Conservation (phyloP, 441 rosid species). For the Flueggea neowawraea region DNA sequence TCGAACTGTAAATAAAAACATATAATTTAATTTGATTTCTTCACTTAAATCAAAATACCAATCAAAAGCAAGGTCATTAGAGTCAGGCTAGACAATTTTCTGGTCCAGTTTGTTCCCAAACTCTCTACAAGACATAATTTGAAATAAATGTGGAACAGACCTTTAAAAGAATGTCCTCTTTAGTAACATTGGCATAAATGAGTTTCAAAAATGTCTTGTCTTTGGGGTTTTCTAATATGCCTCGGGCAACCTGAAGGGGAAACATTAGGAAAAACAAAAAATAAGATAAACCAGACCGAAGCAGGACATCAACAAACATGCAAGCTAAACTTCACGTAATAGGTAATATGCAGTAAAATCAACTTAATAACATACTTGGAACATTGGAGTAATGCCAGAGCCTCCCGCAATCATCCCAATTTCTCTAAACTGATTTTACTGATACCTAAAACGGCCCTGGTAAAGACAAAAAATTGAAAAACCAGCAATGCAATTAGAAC, state of each 20-base stretch:
- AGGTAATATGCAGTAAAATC: background rate
- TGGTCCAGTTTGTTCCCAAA: background rate
- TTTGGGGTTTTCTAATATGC: conserved; percentile 75
- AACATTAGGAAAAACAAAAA: conserved; percentile 10
- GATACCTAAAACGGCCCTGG: conserved; percentile 92
- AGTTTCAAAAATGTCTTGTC: conserved; percentile 81
- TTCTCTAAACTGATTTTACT: conserved; percentile 77
- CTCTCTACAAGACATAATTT: background rate
- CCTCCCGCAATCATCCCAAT: conserved; percentile 98
- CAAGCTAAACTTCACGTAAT: too few species aligned
- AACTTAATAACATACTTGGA: conserved; percentile 54
- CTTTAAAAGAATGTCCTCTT: conserved; percentile 83
- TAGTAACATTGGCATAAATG: conserved; percentile 79
- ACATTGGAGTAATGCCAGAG: conserved; percentile 99
- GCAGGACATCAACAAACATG: too few species aligned
- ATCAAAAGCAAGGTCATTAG: too few species aligned
- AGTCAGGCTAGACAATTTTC: too few species aligned
- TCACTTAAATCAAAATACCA: too few species aligned
- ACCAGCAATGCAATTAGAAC: conserved; percentile 3
- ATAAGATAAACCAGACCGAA: background rate
- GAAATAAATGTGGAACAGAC: conserved; percentile 24
- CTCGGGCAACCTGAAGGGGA: conserved; percentile 67
- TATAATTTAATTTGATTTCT: background rate
- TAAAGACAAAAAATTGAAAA: conserved; percentile 1
- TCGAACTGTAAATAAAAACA: conserved; percentile 50